phyloP scores from a whole-genome alignment of 257 asterid species.

The Ligustrum vulgare region DNA sequence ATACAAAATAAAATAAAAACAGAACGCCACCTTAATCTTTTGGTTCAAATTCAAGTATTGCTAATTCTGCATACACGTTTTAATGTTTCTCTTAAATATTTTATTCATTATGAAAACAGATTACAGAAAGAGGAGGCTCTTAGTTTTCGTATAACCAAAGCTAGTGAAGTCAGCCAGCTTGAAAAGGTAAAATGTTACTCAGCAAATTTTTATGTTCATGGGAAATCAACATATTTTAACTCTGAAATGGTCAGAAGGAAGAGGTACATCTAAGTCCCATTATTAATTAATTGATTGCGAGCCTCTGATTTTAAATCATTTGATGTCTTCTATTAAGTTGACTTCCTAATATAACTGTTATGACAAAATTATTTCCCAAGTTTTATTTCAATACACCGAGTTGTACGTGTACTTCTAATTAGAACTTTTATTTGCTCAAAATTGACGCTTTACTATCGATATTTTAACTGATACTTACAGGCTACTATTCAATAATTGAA shows the following conservation, averaged over 20 bases:
- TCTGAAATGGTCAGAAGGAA: neutral
- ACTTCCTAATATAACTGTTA: neutral
- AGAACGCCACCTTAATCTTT: constrained; percentile 14
- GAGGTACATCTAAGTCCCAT: neutral
- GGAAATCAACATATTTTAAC: constrained; percentile 3
- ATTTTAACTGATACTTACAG: neutral
- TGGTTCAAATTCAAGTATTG: constrained; percentile 11
- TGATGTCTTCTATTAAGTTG: neutral
- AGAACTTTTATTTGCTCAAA: neutral
- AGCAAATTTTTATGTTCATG: neutral
- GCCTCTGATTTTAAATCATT: neutral
- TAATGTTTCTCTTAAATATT: constrained; percentile 12
- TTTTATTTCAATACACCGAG: neutral
- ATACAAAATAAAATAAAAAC: no score
- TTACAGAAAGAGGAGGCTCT: constrained; percentile 85
- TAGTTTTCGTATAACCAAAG: constrained; percentile 61
- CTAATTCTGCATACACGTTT: neutral
- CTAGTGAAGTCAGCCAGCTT: constrained; percentile 58
- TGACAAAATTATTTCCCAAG: neutral
- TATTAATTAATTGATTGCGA: constrained; percentile 4
- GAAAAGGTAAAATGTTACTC: constrained; percentile 61
- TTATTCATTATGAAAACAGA: constrained; percentile 44
- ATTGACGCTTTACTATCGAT: neutral
- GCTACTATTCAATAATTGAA: neutral
- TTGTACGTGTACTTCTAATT: neutral